Base-by-base conservation (phyloP, 345 rosid species). In the Hibiscus tridactylites region DNA sequence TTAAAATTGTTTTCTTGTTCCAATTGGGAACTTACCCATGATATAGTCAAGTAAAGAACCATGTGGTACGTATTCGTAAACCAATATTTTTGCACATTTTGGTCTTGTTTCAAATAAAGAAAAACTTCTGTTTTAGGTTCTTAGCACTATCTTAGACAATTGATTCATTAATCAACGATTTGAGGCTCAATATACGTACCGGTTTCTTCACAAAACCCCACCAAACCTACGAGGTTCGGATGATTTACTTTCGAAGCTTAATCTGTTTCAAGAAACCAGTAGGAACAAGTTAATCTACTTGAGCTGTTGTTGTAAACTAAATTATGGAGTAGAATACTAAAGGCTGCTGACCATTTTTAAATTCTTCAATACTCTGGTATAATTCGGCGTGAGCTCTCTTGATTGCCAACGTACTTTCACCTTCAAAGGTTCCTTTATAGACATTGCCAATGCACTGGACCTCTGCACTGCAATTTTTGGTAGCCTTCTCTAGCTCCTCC, bases 31-130 rank as follows among this genome's bases (percentile, higher is more conserved):
- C 9, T 39, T 39, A 39, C 9, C 85, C 35, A 73, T 84, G 46
- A 85, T 79, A 79, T 85, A 79, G 65, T 89, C 91, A 2, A 87
- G 88, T 60, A 89, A 64, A 65, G 88, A 87, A n/a, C 91, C 85
- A 54, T 89, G 82, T 1, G 91, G 83, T 37, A 80, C 91, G 4
- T 80, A 89, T 74, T 87, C 88, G 68, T 85, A 87, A 21, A 87
- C 87, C 79, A 85, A 63, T 21, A 78, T 58, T 80, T 81, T 81
- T 6, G 81, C 83, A 28, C 84, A 85, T 31, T 52, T 79, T n/a
- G 79, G 61, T 76, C 84, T 87, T 86, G 82, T 74, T 71, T 42
- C 70, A 68, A 67, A 6, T 66, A 50, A 26, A 49, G 50, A 0
- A 29, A 65, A 2, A 42, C 13, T 26, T 3, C 31, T 17, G 4